These are phyloP conservation scores for Boletales sp. DNA, from an alignment of 768 basidiomycete species.

Conservation along the genomic window DNA sequence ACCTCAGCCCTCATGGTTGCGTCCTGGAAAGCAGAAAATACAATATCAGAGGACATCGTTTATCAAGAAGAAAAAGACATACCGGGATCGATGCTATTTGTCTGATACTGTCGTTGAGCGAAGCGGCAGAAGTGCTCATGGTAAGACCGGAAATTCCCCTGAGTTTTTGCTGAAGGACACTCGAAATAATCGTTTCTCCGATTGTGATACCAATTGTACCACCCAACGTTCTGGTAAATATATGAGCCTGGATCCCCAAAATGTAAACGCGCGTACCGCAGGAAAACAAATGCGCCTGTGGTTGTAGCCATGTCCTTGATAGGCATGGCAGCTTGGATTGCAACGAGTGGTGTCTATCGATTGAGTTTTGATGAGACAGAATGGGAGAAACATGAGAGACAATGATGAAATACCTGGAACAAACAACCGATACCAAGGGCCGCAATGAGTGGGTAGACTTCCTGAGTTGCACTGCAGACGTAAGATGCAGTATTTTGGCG, in stretches of 20 bases:
- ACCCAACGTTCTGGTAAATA: slow-evolving; percentile 53
- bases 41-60: slow-evolving; percentile 4
- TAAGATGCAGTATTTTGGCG: background rate
- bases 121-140: slow-evolving; percentile 41
- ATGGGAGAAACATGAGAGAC: background rate
- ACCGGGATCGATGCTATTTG: slow-evolving; percentile 36
- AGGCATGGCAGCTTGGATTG: slow-evolving; percentile 45
- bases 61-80: slow-evolving; percentile 1
- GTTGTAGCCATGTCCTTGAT: slow-evolving; percentile 41
- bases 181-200: slow-evolving; percentile 68
- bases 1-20: slow-evolving; percentile 28
- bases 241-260: background rate
- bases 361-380: background rate
- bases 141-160: slow-evolving; percentile 14
- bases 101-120: slow-evolving; percentile 46
- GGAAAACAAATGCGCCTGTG: slow-evolving; percentile 35
- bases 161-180: slow-evolving; percentile 34
- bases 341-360: slow-evolving; percentile 30
- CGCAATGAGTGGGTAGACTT: slow-evolving; percentile 32
- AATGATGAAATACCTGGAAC: slow-evolving; percentile 25
- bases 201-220: slow-evolving; percentile 73
- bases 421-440: slow-evolving; percentile 33
- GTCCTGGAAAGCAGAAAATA: slow-evolving; percentile 20
- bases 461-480: slow-evolving; percentile 26
- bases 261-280: slow-evolving; percentile 21